Evolutionary conservation across 495 filamentous ascomycete species (phyloP).

Genomic region (Pyrenula aspistea): DNA sequence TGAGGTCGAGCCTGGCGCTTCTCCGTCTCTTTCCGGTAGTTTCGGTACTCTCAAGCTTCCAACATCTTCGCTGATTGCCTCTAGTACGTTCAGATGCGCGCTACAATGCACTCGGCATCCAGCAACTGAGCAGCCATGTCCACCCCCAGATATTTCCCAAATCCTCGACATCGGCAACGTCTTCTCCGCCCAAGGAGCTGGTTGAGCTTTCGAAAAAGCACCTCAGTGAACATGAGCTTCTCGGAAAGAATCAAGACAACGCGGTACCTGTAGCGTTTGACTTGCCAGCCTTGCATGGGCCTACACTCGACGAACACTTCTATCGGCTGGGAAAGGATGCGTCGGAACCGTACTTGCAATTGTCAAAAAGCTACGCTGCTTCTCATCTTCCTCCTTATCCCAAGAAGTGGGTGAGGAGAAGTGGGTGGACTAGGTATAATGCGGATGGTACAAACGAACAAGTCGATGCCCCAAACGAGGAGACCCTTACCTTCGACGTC

Average conservation of each 20-base stretch:
- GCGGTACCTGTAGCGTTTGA: slow-evolving; percentile 71
- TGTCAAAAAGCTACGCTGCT: slow-evolving; percentile 60
- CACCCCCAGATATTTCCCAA: slow-evolving; percentile 73
- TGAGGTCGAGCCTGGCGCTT: not conserved
- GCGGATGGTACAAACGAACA: slow-evolving; percentile 55
- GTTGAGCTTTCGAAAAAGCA: slow-evolving; percentile 72
- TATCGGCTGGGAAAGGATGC: slow-evolving; percentile 78
- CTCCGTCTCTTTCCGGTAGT: slow-evolving; percentile 26
- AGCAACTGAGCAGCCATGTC: slow-evolving; percentile 76
- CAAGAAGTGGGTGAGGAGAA: slow-evolving; percentile 62
- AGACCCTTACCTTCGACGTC: slow-evolving; percentile 84
- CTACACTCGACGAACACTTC: slow-evolving; percentile 89
- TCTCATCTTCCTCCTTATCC: slow-evolving; percentile 61
- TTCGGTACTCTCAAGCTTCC: slow-evolving; percentile 3
- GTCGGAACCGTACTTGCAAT: slow-evolving; percentile 72
- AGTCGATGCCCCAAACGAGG: slow-evolving; percentile 65
- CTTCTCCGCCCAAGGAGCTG: slow-evolving; percentile 52
- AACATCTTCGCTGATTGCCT: slow-evolving; percentile 1
- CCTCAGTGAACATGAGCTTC: slow-evolving; percentile 74
- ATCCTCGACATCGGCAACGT: slow-evolving; percentile 15
- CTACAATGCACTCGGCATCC: slow-evolving; percentile 87
- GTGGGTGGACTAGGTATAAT: slow-evolving; percentile 92
- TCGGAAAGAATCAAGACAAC: slow-evolving; percentile 75
- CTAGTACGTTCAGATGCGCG: slow-evolving; percentile 49
- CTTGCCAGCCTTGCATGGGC: slow-evolving; percentile 65